Evolutionary conservation across 495 filamentous ascomycete species (phyloP).

Genomic region (Terfezia claveryi): DNA sequence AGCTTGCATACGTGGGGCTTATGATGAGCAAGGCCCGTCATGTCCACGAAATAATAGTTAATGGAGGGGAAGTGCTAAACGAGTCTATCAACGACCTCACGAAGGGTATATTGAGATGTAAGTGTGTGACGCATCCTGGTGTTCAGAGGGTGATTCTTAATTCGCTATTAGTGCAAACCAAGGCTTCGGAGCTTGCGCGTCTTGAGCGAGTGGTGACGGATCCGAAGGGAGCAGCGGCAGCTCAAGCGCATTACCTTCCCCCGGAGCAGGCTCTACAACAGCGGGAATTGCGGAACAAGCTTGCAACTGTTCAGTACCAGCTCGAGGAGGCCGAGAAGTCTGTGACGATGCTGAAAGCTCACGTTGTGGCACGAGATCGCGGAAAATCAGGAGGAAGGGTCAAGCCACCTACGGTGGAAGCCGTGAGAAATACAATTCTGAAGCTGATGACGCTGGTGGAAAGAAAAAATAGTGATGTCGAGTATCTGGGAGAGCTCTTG

Average conservation of each 20-base stretch:
- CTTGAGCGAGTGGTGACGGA: constrained; percentile 40
- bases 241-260: constrained; percentile 48
- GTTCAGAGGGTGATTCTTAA: constrained; percentile 22
- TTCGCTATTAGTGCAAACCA: constrained; percentile 40
- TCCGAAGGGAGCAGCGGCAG: constrained; percentile 34
- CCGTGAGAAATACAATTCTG: constrained; percentile 67
- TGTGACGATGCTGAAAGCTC: constrained; percentile 59
- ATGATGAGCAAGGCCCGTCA: constrained; percentile 34
- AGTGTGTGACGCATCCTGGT: neutral
- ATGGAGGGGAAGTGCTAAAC: constrained; percentile 36
- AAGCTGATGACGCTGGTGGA: constrained; percentile 88
- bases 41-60: constrained; percentile 35
- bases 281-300: constrained; percentile 51
- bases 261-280: constrained; percentile 64
- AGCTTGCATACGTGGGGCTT: constrained; percentile 39
- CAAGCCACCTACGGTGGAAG: constrained; percentile 57
- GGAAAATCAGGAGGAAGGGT: constrained; percentile 24
- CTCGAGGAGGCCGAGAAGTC: constrained; percentile 60
- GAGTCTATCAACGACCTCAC: constrained; percentile 32
- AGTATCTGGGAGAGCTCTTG: constrained; percentile 71
- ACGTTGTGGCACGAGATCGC: constrained; percentile 37
- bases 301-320: constrained; percentile 43
- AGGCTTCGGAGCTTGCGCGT: constrained; percentile 40
- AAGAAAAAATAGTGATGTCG: constrained; percentile 66
- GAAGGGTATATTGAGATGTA: constrained; percentile 18